Evolutionary conservation across 2,329 filamentous ascomycete genomes (phyloP), one percentile per base, ranked within the genome.

Genomic region (Intubia oerlemansii): DNA sequence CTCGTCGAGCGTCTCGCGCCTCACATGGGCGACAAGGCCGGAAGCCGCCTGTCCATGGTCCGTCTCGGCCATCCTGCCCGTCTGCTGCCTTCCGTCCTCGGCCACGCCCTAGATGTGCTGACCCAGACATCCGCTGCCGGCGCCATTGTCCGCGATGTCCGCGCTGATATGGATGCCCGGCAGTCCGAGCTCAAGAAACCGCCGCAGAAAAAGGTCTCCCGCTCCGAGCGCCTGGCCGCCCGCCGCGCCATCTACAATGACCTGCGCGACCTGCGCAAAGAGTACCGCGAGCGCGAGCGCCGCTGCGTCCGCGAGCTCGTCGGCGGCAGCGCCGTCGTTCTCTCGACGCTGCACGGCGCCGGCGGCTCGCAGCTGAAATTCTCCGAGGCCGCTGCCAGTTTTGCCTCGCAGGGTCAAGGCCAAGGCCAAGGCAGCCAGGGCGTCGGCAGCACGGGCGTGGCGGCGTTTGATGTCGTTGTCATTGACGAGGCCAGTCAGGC

Each of bases 401-500:
- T n/a, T n/a, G n/a, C n/a, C n/a, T n/a, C n/a, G n/a, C n/a, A n/a
- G n/a, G n/a, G n/a, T n/a, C n/a, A n/a, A n/a, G n/a, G n/a, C n/a
- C n/a, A n/a, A n/a, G n/a, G n/a, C n/a, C n/a, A n/a, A n/a, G n/a
- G n/a, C n/a, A n/a, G n/a, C n/a, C n/a, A n/a, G n/a, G 10, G n/a
- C 7, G 17, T 19, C 5, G 27, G 15, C 10, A 29, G 31, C 26
- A 12, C 13, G 1, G 28, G 23, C 11, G 65, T 72, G 35, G 70
- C 90, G 43, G 55, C 66, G 29, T 98, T 98, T 38, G 88, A 98
- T 47, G 77, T 92, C 5, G 79, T 98, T 17, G 72, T 98, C 35
- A 81, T 98, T 32, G 88, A 98, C 43, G 88, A 98, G 53, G 88
- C 84, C 5, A 90, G 79, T 46, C 88, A 98, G 48, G 88, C 88